Conservation (phyloP, 495 filamentous ascomycete species). For the Friedmanniomyces simplex region DNA sequence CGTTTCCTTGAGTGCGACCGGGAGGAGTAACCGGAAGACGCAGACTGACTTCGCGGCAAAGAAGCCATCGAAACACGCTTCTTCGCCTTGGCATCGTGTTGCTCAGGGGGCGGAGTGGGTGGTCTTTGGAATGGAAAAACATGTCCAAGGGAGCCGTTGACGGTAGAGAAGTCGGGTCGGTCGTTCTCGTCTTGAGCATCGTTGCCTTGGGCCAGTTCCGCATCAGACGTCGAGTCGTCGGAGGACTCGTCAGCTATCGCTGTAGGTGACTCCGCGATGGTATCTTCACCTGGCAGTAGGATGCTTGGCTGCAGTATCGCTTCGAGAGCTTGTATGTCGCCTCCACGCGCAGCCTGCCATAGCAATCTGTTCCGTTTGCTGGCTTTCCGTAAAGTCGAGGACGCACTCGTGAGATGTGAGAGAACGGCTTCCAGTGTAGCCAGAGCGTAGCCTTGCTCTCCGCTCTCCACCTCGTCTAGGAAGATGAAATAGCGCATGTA, state of each 20-base stretch:
- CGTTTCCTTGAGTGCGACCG: constrained; percentile 41
- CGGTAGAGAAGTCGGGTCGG: constrained; percentile 10
- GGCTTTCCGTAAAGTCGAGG: constrained; percentile 66
- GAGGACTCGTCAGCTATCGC: constrained; percentile 7
- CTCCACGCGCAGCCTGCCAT: constrained; percentile 75
- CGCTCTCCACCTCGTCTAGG: constrained; percentile 92
- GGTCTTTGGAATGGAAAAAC: constrained; percentile 75
- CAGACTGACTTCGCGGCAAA: constrained; percentile 61
- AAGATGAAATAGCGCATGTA: constrained; percentile 97
- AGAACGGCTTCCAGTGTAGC: constrained; percentile 95
- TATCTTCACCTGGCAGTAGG: background rate
- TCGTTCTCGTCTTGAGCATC: background rate
- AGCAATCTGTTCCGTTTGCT: constrained; percentile 77
- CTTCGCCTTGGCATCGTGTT: constrained; percentile 25
- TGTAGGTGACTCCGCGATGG: constrained; percentile 3
- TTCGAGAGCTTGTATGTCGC: constrained; percentile 63
- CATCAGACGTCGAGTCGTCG: background rate
- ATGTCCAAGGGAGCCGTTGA: constrained; percentile 54
- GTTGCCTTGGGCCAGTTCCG: background rate
- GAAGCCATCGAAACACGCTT: constrained; percentile 86
- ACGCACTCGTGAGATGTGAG: constrained; percentile 77
- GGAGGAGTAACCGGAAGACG: constrained; percentile 61
- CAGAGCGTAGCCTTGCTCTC: constrained; percentile 92
- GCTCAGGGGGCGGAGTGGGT: constrained; percentile 39
- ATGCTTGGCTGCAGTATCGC: constrained; percentile 61